Conservation (phyloP, 352 stramenopile genomes). For the Phytophthora pisi region DNA sequence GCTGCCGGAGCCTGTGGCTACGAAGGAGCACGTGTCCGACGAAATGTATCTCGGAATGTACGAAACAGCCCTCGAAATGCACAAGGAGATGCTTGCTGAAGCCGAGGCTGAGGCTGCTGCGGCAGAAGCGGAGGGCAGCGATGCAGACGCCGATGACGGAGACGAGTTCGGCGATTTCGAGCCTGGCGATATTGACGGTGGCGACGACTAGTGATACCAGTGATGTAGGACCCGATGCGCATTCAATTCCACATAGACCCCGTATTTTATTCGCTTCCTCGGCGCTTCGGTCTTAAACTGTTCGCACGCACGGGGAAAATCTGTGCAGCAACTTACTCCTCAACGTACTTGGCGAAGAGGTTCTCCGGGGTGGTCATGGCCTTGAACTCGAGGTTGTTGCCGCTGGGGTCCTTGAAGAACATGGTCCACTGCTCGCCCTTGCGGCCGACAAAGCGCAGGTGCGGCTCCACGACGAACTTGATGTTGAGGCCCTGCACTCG, state of each 20-base stretch:
- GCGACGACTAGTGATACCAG: slow-evolving; percentile 39
- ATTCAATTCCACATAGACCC: slow-evolving; percentile 26
- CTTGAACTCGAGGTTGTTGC: slow-evolving; percentile 99
- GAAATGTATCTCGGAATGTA: slow-evolving; percentile 92
- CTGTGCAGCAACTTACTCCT: slow-evolving; percentile 46
- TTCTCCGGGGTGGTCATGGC: slow-evolving; percentile 97
- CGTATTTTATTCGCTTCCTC: slow-evolving; percentile 22
- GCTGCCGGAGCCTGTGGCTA: slow-evolving; percentile 50
- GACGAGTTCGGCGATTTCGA: slow-evolving; percentile 60
- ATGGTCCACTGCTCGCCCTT: slow-evolving; percentile 99
- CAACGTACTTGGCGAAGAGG: slow-evolving; percentile 98
- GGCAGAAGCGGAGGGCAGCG: slow-evolving; percentile 37
- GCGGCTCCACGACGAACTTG: slow-evolving; percentile 96
- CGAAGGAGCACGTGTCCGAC: slow-evolving; percentile 59
- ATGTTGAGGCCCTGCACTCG: slow-evolving; percentile 79
- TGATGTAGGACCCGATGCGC: slow-evolving; percentile 9
- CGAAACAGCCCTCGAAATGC: slow-evolving; percentile 85
- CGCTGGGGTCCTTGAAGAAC: slow-evolving; percentile 99
- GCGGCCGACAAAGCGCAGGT: slow-evolving; percentile 93
- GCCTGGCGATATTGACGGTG: slow-evolving; percentile 60
- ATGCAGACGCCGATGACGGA: slow-evolving; percentile 40
- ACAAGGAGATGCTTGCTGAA: slow-evolving; percentile 66
- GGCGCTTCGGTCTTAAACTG: neutral
- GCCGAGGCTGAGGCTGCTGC: slow-evolving; percentile 40
- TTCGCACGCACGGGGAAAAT: neutral